phyloP scores from a whole-genome alignment of 768 basidiomycete genomes.

The Cyclocybe cylindracea region DNA sequence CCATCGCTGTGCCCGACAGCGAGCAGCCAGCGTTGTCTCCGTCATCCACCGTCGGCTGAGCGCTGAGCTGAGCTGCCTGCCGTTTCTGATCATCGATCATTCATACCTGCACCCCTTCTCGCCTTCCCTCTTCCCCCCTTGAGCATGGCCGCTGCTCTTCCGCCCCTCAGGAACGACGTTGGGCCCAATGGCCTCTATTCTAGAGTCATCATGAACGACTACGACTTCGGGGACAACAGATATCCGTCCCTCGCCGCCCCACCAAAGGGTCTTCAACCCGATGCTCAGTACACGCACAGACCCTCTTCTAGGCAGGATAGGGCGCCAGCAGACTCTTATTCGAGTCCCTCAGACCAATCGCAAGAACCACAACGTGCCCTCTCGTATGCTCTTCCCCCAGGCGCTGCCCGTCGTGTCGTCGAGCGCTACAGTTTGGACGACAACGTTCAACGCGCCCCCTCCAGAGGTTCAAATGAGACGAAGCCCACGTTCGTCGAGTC shows the following conservation, averaged over 20 bases:
- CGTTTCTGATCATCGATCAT: slow-evolving; percentile 11
- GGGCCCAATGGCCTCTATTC: slow-evolving; percentile 47
- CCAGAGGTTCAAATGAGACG: slow-evolving; percentile 36
- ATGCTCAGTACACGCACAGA: slow-evolving; percentile 17
- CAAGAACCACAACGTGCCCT: slow-evolving; percentile 39
- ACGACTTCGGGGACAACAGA: slow-evolving; percentile 65
- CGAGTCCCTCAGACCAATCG: slow-evolving; percentile 30
- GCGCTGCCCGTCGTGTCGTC: slow-evolving; percentile 44
- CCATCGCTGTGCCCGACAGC: slow-evolving; percentile 1
- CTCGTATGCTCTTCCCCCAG: slow-evolving; percentile 47
- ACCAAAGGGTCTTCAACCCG: slow-evolving; percentile 13
- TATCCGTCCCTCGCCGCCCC: slow-evolving; percentile 40
- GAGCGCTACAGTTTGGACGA: slow-evolving; percentile 59
- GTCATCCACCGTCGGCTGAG: not conserved
- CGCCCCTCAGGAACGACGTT: slow-evolving; percentile 41
- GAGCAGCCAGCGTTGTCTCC: not conserved
- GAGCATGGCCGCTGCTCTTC: slow-evolving; percentile 54
- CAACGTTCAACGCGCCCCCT: slow-evolving; percentile 31
- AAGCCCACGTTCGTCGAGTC: slow-evolving; percentile 30
- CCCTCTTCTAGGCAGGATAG: slow-evolving; percentile 25
- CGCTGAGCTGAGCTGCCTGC: not conserved
- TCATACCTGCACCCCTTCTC: slow-evolving; percentile 7
- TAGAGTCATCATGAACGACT: slow-evolving; percentile 56
- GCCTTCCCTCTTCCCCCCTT: slow-evolving; percentile 19
- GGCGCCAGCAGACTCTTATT: slow-evolving; percentile 31